Evolutionary conservation across 202 grass and related monocot genomes (phyloP).

Genomic region (Saccharum hybrid): DNA sequence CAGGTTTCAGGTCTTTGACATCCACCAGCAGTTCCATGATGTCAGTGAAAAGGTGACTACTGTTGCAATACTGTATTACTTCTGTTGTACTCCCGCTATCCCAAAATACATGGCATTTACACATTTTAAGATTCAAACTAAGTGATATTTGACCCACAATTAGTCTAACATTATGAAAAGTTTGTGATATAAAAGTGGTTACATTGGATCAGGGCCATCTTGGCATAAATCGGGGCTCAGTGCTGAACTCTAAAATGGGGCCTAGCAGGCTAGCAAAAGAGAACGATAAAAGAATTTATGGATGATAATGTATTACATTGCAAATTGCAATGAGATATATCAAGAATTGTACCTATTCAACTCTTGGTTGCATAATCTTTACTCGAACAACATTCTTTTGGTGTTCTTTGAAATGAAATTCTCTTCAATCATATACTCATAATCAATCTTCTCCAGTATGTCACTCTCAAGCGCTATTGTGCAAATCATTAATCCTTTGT

Average conservation of each 20-base stretch:
- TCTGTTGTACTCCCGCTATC: background rate
- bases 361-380: background rate
- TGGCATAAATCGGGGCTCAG: background rate
- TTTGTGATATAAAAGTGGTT: background rate
- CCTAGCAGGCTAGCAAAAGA: background rate
- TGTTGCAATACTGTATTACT: constrained; percentile 32
- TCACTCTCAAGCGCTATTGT: background rate
- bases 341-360: constrained; percentile 2
- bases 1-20: constrained; percentile 90
- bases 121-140: background rate
- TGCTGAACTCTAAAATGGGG: background rate
- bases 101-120: background rate
- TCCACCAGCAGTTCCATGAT: constrained; percentile 79
- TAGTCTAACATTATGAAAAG: background rate
- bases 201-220: background rate
- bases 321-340: background rate
- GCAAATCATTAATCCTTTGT: background rate
- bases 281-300: background rate
- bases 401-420: background rate
- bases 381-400: background rate
- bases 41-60: constrained; percentile 73
- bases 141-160: constrained; percentile 4
- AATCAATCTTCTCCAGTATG: background rate
- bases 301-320: background rate
- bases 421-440: background rate